Conservation (phyloP, 371 early-diverging fungal genomes). For the Lichtheimia corymbifera region DNA sequence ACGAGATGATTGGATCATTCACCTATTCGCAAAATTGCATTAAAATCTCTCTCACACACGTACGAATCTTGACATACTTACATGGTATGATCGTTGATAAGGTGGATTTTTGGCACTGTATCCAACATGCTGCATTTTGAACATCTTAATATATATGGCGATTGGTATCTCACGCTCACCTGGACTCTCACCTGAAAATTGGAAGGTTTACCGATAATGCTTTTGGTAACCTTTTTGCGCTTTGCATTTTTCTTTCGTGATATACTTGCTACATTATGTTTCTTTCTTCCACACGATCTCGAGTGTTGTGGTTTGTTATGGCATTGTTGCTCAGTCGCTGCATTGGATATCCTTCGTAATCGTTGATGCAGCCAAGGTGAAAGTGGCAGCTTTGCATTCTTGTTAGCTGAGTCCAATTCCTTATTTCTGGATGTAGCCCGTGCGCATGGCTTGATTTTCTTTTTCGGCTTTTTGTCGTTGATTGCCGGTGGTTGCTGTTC, state of each 20-base stretch:
- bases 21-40: not conserved
- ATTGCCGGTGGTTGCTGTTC: no score
- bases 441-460: no score
- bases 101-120: not conserved
- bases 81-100: not conserved
- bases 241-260: slow-evolving; percentile 4
- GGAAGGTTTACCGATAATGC: slow-evolving; percentile 7
- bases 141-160: not conserved
- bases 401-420: no score
- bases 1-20: not conserved
- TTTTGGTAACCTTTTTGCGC: slow-evolving; percentile 2
- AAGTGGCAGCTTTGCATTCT: no score
- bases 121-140: not conserved
- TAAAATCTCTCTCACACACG: not conserved
- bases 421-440: no score
- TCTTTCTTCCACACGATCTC: not conserved
- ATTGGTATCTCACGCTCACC: not conserved
- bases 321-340: no score
- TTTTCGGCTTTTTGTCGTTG: no score
- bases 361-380: no score
- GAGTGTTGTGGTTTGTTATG: no score
- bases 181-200: slow-evolving; percentile 4
- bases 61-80: not conserved
- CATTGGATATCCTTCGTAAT: no score
- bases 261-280: slow-evolving; percentile 3